Base-by-base conservation (phyloP, 2,329 filamentous ascomycete species). In the Metarhizium humberi region DNA sequence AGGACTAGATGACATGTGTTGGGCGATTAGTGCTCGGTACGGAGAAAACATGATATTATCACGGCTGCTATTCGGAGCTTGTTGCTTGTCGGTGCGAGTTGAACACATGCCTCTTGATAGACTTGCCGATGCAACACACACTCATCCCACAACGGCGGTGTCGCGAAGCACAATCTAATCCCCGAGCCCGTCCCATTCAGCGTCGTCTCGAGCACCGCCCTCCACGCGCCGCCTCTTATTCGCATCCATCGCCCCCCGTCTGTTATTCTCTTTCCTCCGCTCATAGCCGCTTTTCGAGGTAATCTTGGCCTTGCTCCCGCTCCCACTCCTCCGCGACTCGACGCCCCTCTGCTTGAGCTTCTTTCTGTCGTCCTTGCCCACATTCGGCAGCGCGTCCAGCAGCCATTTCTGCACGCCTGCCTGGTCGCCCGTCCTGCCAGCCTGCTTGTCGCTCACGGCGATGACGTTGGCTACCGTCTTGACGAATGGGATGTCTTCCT, bases 401-500 rank as follows among this genome's bases (percentile, higher is more conserved):
- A 99, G 75, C 92, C 92, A 97, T 69, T 87, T 85, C 65, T 90
- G 85, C 32, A 95, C 79, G 2, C 80, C 81, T 0, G 80, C 78
- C 29, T 79, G 77, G 0, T 74, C 77, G 2, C 76, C 75, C 18
- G 66, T 70, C 63, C 74, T 78, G 32, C 78, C 79, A 2, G 79
- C 79, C 64, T 91, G 80, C 69, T 84, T 88, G 71, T 96, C 89
- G 61, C 87, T 91, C 25, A 84, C 82, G 0, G 88, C 82, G 60
- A 99, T 96, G 38, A 97, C 89, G 65, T 96, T 96, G 38, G 92
- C 94, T 32, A 99, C 88, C 59, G 85, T 89, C 74, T 92, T 95
- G 56, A 99, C 83, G 56, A 80, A 90, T 0, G 89, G 87, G 4
- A 97, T 87, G 66, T 99, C 94, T 58, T 96, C 94, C 69, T 94